Percentiles rank a stretch among this genome's conserved stretches.
Evolutionary conservation across 352 stramenopile species (phyloP).

Genomic region (Pythium scleroteichum): DNA sequence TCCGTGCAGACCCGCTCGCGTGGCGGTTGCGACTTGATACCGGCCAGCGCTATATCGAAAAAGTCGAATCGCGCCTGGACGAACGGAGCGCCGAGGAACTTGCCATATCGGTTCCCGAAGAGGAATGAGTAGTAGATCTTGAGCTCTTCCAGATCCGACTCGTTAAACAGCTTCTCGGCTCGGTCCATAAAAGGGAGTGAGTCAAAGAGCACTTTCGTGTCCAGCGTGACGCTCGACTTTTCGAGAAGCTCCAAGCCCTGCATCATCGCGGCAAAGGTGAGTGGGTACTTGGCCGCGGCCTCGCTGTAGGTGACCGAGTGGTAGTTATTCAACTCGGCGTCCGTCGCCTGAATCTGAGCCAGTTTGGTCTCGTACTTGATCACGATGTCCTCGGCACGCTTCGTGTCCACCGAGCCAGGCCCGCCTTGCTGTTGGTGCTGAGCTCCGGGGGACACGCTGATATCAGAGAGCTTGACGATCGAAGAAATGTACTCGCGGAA

Average conservation of each 20-base stretch:
- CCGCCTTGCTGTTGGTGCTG: constrained; percentile 3
- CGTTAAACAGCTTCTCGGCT: constrained; percentile 39
- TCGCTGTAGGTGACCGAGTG: constrained; percentile 83
- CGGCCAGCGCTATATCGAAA: constrained; percentile 65
- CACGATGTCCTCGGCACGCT: constrained; percentile 32
- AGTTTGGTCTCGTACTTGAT: constrained; percentile 72
- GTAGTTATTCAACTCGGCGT: constrained; percentile 46
- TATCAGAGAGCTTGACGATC: constrained; percentile 36
- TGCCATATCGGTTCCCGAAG: constrained; percentile 30
- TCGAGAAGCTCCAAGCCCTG: constrained; percentile 38
- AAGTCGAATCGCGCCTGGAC: constrained; percentile 87
- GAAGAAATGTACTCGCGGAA: constrained; percentile 40
- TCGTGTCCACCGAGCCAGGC: background rate
- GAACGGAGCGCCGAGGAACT: constrained; percentile 65
- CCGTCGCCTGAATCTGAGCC: constrained; percentile 55
- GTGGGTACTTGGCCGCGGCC: constrained; percentile 40
- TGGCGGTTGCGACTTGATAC: constrained; percentile 53
- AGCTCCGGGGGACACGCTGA: background rate
- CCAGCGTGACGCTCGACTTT: constrained; percentile 30
- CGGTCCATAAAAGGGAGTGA: constrained; percentile 54
- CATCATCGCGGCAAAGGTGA: constrained; percentile 39
- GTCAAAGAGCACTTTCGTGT: constrained; percentile 40
- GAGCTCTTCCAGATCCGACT: constrained; percentile 41
- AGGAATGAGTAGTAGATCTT: constrained; percentile 32
- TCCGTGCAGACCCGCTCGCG: constrained; percentile 63